Evolutionary conservation across 106 monocot genomes (phyloP), one percentile per base, ranked within the genome.

Genomic region (Dioscorea dumetorum): DNA sequence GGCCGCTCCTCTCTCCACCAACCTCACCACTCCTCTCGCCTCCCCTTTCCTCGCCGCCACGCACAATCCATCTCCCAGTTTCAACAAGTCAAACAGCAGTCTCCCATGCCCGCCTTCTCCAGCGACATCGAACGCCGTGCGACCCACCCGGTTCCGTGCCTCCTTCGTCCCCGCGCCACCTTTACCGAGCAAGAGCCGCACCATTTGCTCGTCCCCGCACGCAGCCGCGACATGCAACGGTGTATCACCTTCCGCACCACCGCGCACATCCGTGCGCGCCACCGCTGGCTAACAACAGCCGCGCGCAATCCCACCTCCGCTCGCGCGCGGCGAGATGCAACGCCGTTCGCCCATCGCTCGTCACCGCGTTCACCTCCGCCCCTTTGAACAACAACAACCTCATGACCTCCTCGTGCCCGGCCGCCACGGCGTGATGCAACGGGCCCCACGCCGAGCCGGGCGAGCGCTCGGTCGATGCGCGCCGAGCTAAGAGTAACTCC

Each of bases 21-120:
- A 49, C 33, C 57, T 33, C 19, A 8, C 48, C 9, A 70, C 71
- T 6, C 33, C 59, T 24, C 61, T 32, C 16, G 34, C 65, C 17
- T 81, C 81, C 57, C 85, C 85, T 50, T 78, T 86, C 70, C 79
- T 73, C 31, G 82, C 82, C 24, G 82, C 82, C 12, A 73, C 50
- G 12, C 57, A 48, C 63, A 85, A 48, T 12, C 31, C 57, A 12
- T 78, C 78, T 1, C 69, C 75, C 2, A 78, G 20, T 57, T 65
- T 49, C 64, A 85, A 60, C 57, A 70, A n/a, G 56, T 76, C 85
- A 33, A 78, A 63, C 17, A 85, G 60, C 61, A n/a, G n/a, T n/a
- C 68, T 24, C 28, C 22, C 58, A 20, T 81, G 75, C 9, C 85
- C 75, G 11, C 59, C 74, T 49, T 78, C 76, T 54, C 68, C 75